These are phyloP conservation scores for Solanum paucissectum DNA, from an alignment of 257 asterid species.

Conservation along the genomic window DNA sequence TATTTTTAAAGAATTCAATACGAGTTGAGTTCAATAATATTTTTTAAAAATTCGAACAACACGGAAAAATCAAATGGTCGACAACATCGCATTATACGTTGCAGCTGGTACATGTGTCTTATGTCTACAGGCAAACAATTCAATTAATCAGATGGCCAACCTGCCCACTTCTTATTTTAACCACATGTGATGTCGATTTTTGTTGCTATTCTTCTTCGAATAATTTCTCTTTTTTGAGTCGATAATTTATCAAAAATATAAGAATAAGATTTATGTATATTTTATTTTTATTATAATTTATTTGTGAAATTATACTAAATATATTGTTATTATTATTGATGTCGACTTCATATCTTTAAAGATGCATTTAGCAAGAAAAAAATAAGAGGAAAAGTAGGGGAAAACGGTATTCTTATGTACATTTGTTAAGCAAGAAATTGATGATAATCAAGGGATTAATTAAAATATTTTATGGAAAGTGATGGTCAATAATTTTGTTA, in stretches of 20 bases:
- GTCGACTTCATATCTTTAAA: not conserved
- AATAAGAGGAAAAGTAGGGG: not conserved
- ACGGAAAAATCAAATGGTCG: not conserved
- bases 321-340: not conserved
- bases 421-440: not conserved
- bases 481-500: not conserved
- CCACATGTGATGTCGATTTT: not conserved
- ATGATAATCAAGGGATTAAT: not conserved
- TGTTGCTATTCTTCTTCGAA: too few species aligned
- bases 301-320: not conserved
- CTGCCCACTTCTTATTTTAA: not conserved
- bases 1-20: not conserved
- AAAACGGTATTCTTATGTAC: not conserved
- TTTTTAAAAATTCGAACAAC: fast-evolving
- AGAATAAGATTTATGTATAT: fast-evolving
- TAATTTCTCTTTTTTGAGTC: too few species aligned
- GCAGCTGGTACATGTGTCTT: not conserved
- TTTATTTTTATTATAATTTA: not conserved
- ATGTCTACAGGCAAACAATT: not conserved
- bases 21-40: fast-evolving
- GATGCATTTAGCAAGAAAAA: not conserved
- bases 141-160: not conserved
- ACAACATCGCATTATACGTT: not conserved
- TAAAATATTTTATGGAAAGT: not conserved
- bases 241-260: not conserved